These are phyloP conservation scores for Diddensiella transvaalensis DNA, from an alignment of 805 yeast genomes.

Conservation along the genomic window DNA sequence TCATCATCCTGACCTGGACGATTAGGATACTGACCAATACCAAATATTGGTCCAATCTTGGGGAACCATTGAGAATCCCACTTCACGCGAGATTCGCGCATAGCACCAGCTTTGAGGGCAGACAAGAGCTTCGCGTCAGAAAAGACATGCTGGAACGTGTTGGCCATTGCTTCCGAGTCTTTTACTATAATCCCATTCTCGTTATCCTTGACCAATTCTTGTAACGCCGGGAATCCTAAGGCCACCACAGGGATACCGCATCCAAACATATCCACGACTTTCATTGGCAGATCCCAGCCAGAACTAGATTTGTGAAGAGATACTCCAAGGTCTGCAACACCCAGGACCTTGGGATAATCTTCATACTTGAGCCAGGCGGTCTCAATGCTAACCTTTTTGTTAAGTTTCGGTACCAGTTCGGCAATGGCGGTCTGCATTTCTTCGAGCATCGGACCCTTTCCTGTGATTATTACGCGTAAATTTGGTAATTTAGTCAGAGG, in stretches of 20 bases:
- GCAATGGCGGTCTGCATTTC: conserved; percentile 48
- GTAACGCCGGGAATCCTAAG: conserved; percentile 68
- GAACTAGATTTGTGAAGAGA: conserved; percentile 90
- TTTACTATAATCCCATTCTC: conserved; percentile 65
- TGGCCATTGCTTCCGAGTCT: conserved; percentile 42
- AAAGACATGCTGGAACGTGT: conserved; percentile 37
- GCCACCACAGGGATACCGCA: conserved; percentile 91
- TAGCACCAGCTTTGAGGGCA: conserved; percentile 62
- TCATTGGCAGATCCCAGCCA: conserved; percentile 96
- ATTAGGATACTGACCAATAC: conserved; percentile 30
- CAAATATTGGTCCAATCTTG: conserved; percentile 44
- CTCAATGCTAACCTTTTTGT: conserved; percentile 51
- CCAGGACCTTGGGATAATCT: conserved; percentile 74
- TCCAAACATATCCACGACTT: conserved; percentile 92
- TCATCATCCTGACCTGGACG: not conserved
- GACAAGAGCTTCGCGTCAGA: conserved; percentile 32
- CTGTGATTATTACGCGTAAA: conserved; percentile 79
- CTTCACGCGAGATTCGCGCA: conserved; percentile 58
- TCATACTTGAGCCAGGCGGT: conserved; percentile 74
- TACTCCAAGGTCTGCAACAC: conserved; percentile 79
- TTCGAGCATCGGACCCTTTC: conserved; percentile 82
- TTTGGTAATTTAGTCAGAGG: conserved; percentile 35
- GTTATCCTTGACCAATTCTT: conserved; percentile 67
- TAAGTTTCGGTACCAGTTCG: conserved; percentile 36
- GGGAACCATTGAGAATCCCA: conserved; percentile 79